Conservation (phyloP, 352 stramenopile species). For the Phytophthora cajani region DNA sequence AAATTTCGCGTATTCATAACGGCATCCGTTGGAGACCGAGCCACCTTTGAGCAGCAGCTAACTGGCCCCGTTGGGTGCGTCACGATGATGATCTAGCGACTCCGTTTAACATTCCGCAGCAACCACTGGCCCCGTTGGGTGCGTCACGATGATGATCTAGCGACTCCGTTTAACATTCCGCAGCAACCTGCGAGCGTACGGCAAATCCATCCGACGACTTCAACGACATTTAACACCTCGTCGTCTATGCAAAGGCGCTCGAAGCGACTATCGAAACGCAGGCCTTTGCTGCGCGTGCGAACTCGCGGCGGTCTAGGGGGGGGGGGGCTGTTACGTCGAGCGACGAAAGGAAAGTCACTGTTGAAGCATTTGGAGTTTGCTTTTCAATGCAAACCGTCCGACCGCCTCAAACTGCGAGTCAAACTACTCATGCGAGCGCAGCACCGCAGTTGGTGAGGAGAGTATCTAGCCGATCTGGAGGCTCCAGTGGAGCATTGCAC, state of each 20-base stretch:
- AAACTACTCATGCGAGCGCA: background rate
- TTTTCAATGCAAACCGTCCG: slow-evolving; percentile 1
- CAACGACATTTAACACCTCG: background rate
- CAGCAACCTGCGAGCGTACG: background rate
- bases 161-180: slow-evolving; percentile 10
- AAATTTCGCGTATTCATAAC: slow-evolving; percentile 20
- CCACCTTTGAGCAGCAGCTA: background rate
- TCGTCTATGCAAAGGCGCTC: background rate
- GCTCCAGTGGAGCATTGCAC: background rate
- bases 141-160: slow-evolving; percentile 10
- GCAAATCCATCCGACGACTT: slow-evolving; percentile 9
- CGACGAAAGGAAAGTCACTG: background rate
- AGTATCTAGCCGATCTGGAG: slow-evolving; percentile 1
- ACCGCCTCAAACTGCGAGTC: background rate
- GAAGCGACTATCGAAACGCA: slow-evolving; percentile 8
- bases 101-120: slow-evolving; percentile 12
- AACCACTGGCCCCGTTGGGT: slow-evolving; percentile 3
- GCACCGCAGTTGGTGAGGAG: background rate
- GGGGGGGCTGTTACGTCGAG: background rate
- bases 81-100: slow-evolving; percentile 3
- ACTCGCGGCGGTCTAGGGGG: background rate
- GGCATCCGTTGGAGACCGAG: background rate
- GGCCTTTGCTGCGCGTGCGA: background rate
- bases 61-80: slow-evolving; percentile 7
- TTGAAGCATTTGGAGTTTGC: background rate